A percentile compares a stretch with the other conserved stretches of the same genome.
Conservation (phyloP, 306 rosid genomes). For the Albizia julibrissin region DNA sequence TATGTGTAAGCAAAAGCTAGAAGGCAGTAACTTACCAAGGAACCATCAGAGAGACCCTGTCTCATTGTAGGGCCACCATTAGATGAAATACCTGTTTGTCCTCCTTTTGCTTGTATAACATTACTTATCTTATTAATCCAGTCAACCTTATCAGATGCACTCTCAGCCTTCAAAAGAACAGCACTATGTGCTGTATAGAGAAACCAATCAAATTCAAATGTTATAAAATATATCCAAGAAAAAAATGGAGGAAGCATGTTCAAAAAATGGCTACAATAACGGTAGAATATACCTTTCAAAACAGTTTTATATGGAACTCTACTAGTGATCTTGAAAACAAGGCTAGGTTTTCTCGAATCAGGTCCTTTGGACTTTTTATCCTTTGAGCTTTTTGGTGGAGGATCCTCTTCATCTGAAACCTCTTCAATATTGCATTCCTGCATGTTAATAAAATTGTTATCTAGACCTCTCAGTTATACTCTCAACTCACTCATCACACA, state of each 20-base stretch:
- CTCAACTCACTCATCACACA: too few relatives aligned
- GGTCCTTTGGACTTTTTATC: constrained; percentile 89
- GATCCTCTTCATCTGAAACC: constrained; percentile 74
- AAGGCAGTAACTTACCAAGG: constrained; percentile 61
- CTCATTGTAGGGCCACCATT: constrained; percentile 72
- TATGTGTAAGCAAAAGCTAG: not conserved
- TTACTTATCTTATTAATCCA: constrained; percentile 84
- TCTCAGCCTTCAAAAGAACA: constrained; percentile 90
- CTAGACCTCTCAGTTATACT: constrained; percentile 3
- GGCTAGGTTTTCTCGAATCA: constrained; percentile 72
- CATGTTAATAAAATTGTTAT: constrained; percentile 23
- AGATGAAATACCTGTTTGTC: constrained; percentile 54
- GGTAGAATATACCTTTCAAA: constrained; percentile 61
- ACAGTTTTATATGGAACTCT: constrained; percentile 92
- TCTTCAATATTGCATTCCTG: constrained; percentile 93
- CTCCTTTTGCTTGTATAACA: constrained; percentile 86
- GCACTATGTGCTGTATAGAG: constrained; percentile 75
- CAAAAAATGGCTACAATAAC: constrained; percentile 5
- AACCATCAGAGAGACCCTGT: constrained; percentile 89
- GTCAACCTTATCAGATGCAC: constrained; percentile 71
- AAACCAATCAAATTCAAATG: constrained; percentile 23
- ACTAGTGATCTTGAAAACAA: constrained; percentile 81
- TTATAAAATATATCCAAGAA: not conserved
- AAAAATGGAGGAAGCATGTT: not conserved
- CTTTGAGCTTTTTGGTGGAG: constrained; percentile 79